Conservation (phyloP, 192 early-diverging fungal genomes). For the Martensiomyces pterosporus region DNA sequence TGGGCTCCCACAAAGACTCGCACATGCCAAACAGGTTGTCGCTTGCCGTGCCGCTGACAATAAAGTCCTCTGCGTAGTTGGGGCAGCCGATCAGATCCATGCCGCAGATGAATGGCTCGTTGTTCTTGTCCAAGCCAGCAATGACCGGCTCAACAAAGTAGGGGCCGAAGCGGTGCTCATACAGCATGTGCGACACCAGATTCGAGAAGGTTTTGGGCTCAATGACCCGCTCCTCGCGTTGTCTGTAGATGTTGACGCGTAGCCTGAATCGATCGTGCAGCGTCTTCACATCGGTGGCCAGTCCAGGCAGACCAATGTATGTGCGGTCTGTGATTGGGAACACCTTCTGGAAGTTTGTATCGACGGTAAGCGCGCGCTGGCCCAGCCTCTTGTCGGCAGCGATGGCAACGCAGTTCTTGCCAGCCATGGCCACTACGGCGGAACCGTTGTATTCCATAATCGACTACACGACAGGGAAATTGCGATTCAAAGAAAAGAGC, state of each 20-base stretch:
- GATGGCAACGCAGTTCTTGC: slow-evolving; percentile 98
- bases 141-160: slow-evolving; percentile 94
- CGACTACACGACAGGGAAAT: slow-evolving; percentile 57
- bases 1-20: slow-evolving; percentile 95
- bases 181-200: slow-evolving; percentile 92
- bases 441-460: slow-evolving; percentile 95
- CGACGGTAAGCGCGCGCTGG: slow-evolving; percentile 87
- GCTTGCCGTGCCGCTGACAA: slow-evolving; percentile 84
- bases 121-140: slow-evolving; percentile 89
- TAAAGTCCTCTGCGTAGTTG: slow-evolving; percentile 91
- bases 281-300: slow-evolving; percentile 96
- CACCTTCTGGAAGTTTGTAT: slow-evolving; percentile 93
- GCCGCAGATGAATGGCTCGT: slow-evolving; percentile 86
- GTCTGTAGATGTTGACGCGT: slow-evolving; percentile 94
- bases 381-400: slow-evolving; percentile 94
- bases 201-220: slow-evolving; percentile 89
- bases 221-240: slow-evolving; percentile 94
- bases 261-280: slow-evolving; percentile 86
- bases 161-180: slow-evolving; percentile 91
- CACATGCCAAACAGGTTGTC: slow-evolving; percentile 93
- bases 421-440: slow-evolving; percentile 92
- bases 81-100: slow-evolving; percentile 97
- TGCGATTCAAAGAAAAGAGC: not conserved
- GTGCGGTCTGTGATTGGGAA: slow-evolving; percentile 81
- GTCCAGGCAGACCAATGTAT: slow-evolving; percentile 87